Base-by-base conservation (phyloP, 1,139 yeast species). In the Yamadazyma kanchanaburiensis region DNA sequence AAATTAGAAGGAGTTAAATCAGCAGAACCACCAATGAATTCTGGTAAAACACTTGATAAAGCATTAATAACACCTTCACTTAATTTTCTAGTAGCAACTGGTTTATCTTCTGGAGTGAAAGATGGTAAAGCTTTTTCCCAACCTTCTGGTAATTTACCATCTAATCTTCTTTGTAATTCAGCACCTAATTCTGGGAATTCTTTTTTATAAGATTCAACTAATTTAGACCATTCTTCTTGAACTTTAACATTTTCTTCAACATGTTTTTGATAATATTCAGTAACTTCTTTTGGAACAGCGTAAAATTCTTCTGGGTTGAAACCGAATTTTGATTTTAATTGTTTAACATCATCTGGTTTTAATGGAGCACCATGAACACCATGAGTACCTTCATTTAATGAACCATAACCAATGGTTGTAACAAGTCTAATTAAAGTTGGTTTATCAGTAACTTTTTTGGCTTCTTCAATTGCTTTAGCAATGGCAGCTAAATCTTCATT, bases 1-100 rank as follows among this genome's bases (percentile, higher is more conserved):
- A 89, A 77, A 77, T 91, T 94, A 39, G 98, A 91, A 46, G 95
- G 95, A 42, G 98, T 91, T 69, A 91, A 79, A 70, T 91, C 98
- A 38, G 98, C 98, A 47, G 98, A 89, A 55, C 98, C 98, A 70
- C 97, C 97, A 55, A 91, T 68, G 42, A 91, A 70, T 71, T 89
- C 97, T 37, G 98, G 98, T 27, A 94, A 48, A 30, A 51, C 74
- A 26, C 72, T 76, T 52, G 74, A 72, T 49, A 91, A 66, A 50
- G 71, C 67, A 48, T 75, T 69, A 53, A 91, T 70, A 32, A 84
- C 87, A 46, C 73, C 75, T 73, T 91, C 97, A 36, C 95, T 84
- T 54, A 89, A 75, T 74, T 91, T 91, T 79, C 98, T 86, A 43
- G 97, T 80, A 46, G 98, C 98, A 46, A 88, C 71, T 29, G 96